phyloP scores from a whole-genome alignment of 495 filamentous ascomycete species.

The Neurospora sp. region DNA sequence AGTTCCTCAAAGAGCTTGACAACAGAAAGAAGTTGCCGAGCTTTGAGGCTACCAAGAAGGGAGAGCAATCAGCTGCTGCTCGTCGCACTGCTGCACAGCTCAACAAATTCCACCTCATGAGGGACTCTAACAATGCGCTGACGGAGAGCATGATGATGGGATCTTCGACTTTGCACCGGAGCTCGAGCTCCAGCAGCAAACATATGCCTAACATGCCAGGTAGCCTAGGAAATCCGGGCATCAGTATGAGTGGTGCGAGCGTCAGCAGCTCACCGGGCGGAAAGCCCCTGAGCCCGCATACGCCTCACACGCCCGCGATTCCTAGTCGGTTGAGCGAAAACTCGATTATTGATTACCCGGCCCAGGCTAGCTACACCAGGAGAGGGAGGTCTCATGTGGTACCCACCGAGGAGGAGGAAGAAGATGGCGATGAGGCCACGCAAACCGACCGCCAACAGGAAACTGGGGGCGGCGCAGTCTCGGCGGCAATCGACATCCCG shows the following conservation, averaged over 20 bases:
- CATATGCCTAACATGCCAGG: conserved; percentile 68
- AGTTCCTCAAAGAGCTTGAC: conserved; percentile 82
- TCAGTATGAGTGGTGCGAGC: conserved; percentile 47
- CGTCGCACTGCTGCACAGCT: conserved; percentile 61
- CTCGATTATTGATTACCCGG: conserved; percentile 66
- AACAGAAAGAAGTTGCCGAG: conserved; percentile 67
- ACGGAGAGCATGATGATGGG: conserved; percentile 76
- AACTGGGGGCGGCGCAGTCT: conserved; percentile 1
- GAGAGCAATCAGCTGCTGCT: conserved; percentile 46
- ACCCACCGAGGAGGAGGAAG: conserved; percentile 2
- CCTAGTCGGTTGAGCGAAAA: conserved; percentile 86
- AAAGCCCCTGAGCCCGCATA: conserved; percentile 87
- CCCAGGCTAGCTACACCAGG: conserved; percentile 27
- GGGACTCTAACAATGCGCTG: conserved; percentile 72
- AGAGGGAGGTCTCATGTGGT: conserved; percentile 3
- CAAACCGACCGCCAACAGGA: conserved; percentile 26
- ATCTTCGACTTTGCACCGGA: conserved; percentile 71
- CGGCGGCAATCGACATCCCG: conserved; percentile 67
- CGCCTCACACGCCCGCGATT: conserved; percentile 86
- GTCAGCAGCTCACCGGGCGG: conserved; percentile 71
- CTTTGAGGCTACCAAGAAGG: conserved; percentile 46
- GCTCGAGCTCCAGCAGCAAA: conserved; percentile 72
- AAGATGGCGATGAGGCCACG: conserved; percentile 22
- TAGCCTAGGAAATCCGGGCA: conserved; percentile 66
- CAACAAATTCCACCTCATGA: conserved; percentile 70